Conservation (phyloP, 1,284 basidiomycete species). For the Sporisorium graminicola region DNA sequence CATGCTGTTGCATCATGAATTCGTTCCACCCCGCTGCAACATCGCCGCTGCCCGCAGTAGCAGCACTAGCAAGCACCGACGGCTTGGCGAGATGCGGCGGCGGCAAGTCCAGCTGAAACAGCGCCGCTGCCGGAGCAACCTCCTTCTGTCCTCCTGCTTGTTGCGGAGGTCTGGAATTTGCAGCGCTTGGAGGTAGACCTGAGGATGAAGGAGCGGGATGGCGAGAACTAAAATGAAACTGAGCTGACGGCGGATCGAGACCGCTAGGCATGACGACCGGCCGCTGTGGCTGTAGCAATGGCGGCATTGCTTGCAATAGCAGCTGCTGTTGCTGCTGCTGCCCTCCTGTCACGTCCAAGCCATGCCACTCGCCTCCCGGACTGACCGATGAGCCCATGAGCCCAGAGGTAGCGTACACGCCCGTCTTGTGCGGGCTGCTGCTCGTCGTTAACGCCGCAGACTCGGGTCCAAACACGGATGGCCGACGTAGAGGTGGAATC, state of each 20-base stretch:
- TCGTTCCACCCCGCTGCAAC: neutral
- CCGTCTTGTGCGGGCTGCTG: conserved; percentile 6
- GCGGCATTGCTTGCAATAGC: neutral
- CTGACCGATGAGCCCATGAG: conserved; percentile 12
- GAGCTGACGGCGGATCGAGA: neutral
- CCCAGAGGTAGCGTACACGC: conserved; percentile 1
- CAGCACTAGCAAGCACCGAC: conserved; percentile 10
- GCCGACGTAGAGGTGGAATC: conserved; percentile 1
- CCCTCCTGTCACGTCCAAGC: neutral
- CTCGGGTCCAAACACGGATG: conserved; percentile 11
- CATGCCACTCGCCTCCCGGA: conserved; percentile 11
- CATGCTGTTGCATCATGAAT: neutral
- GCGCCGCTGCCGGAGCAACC: neutral
- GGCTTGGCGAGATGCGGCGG: neutral
- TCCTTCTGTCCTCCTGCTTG: neutral
- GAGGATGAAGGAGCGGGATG: neutral
- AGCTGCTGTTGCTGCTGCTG: neutral
- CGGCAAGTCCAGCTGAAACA: conserved; percentile 1
- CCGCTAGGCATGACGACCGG: conserved; percentile 11
- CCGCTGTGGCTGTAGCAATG: conserved; percentile 7
- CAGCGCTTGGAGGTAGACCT: neutral
- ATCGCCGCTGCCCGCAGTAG: neutral
- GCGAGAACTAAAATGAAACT: no score
- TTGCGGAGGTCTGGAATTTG: neutral
- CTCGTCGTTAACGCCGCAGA: neutral